phyloP scores from a whole-genome alignment of 768 basidiomycete genomes.

The Tricholomella constricta region DNA sequence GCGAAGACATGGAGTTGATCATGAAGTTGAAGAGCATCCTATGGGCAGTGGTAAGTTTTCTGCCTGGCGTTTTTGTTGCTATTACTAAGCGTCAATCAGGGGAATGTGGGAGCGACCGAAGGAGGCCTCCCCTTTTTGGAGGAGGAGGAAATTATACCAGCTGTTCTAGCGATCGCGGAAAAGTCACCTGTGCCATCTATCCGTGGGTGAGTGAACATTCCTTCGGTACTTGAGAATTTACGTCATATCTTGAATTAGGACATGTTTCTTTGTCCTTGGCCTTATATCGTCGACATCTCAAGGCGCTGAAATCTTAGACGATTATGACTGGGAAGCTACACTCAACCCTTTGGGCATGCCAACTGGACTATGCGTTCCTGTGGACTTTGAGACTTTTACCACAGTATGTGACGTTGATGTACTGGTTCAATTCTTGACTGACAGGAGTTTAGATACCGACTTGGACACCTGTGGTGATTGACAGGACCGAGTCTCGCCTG shows the following conservation, averaged over 20 bases:
- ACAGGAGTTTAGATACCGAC: constrained; percentile 60
- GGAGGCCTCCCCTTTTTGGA: constrained; percentile 94
- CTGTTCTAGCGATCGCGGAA: constrained; percentile 89
- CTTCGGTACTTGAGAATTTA: not conserved
- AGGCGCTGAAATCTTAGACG: constrained; percentile 91
- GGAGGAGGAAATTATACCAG: constrained; percentile 91
- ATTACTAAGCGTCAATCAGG: constrained; percentile 46
- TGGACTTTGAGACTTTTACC: constrained; percentile 79
- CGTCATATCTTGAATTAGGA: constrained; percentile 47
- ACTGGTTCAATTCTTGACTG: not conserved
- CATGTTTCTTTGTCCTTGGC: constrained; percentile 94
- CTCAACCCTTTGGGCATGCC: constrained; percentile 82
- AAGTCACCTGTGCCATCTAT: constrained; percentile 88
- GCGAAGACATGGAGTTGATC: constrained; percentile 80
- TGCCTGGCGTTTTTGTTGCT: not conserved
- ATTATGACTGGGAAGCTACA: constrained; percentile 92
- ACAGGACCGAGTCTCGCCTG: constrained; percentile 48
- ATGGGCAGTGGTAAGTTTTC: constrained; percentile 91
- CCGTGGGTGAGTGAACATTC: constrained; percentile 66
- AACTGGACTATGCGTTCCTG: constrained; percentile 89
- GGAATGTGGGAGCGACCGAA: constrained; percentile 89
- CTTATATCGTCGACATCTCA: constrained; percentile 89
- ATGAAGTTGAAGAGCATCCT: constrained; percentile 91
- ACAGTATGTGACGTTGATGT: constrained; percentile 53
- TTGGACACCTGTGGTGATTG: constrained; percentile 52